A percentile compares a stretch with the other conserved stretches of the same genome.
Evolutionary conservation across 768 basidiomycete species (phyloP).

Genomic region (Leccinum fibrillosum): DNA sequence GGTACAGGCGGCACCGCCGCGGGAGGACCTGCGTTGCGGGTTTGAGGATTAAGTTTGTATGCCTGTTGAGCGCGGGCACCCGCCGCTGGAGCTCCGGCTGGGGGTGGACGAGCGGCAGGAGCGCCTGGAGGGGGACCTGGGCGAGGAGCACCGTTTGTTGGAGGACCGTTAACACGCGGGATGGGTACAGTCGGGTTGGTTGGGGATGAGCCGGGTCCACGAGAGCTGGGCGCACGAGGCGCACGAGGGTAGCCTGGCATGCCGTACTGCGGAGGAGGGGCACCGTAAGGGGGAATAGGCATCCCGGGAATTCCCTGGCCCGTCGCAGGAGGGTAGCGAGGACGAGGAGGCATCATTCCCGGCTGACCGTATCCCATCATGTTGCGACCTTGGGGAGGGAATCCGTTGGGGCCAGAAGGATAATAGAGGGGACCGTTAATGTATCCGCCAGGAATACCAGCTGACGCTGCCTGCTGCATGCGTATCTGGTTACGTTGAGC

Average conservation of each 20-base stretch:
- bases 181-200: conserved; percentile 58
- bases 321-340: conserved; percentile 72
- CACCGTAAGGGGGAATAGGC: conserved; percentile 73
- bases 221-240: conserved; percentile 60
- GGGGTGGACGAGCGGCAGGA: conserved; percentile 43
- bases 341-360: conserved; percentile 84
- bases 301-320: conserved; percentile 67
- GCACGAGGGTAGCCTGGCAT: conserved; percentile 63
- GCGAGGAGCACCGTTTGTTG: conserved; percentile 53
- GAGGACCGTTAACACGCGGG: conserved; percentile 63
- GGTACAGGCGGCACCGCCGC: conserved; percentile 34
- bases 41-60: conserved; percentile 35
- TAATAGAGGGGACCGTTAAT: conserved; percentile 57
- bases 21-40: conserved; percentile 35
- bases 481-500: conserved; percentile 95
- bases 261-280: conserved; percentile 72
- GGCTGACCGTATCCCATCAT: conserved; percentile 83
- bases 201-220: conserved; percentile 70
- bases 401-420: conserved; percentile 73
- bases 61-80: conserved; percentile 33
- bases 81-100: conserved; percentile 46
- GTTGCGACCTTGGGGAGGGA: conserved; percentile 64
- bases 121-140: conserved; percentile 37
- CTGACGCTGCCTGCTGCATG: conserved; percentile 92
- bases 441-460: conserved; percentile 64